Percentiles rank a stretch among this genome's conserved stretches.
These are phyloP conservation scores for Dothideomycetidae sp. DNA, from an alignment of 2,329 filamentous ascomycete species.

Conservation along the genomic window DNA sequence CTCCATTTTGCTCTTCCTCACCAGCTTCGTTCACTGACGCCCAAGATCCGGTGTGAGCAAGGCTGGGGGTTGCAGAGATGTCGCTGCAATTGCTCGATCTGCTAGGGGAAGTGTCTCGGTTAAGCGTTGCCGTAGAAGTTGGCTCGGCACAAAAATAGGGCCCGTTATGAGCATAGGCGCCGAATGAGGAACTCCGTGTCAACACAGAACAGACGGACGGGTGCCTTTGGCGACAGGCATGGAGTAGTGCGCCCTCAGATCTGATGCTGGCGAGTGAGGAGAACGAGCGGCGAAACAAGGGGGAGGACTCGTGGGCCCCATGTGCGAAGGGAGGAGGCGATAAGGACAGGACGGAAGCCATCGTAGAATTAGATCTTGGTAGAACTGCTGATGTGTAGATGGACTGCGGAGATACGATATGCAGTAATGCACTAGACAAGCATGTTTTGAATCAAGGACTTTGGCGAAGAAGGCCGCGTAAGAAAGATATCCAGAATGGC, in stretches of 20 bases:
- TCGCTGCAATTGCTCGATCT: conserved; percentile 1
- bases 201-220: conserved; percentile 9
- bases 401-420: conserved; percentile 3
- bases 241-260: conserved; percentile 2
- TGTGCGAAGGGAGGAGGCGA: conserved; percentile 7
- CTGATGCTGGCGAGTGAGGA: conserved; percentile 6
- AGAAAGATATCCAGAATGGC: neutral
- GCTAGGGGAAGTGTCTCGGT: neutral
- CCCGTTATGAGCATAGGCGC: neutral
- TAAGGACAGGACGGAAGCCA: conserved; percentile 13
- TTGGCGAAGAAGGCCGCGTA: neutral
- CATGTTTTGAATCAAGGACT: neutral
- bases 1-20: neutral
- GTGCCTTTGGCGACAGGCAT: conserved; percentile 6
- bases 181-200: conserved; percentile 8
- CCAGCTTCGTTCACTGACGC: neutral
- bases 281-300: conserved; percentile 9
- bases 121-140: neutral
- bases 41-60: conserved; percentile 1
- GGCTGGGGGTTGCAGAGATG: neutral
- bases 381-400: conserved; percentile 6
- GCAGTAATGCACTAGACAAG: conserved; percentile 7
- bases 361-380: conserved; percentile 4
- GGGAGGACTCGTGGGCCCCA: conserved; percentile 5
- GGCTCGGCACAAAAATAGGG: neutral